Conservation (phyloP, 306 rosid species). For the Astragalus glycyphyllos region DNA sequence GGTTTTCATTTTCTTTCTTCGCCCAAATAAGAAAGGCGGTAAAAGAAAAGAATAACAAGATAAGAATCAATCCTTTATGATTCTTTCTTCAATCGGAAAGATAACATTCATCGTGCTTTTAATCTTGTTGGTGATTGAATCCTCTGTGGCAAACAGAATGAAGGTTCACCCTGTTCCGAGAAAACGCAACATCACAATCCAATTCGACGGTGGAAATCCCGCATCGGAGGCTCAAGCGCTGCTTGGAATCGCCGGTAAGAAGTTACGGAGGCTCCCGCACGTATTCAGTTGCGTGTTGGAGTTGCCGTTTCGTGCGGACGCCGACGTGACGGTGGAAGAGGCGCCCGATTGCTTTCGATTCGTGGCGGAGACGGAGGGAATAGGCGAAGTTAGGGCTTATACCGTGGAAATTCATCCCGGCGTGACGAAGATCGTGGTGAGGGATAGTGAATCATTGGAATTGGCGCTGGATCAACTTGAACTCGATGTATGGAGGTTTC, state of each 20-base stretch:
- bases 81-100: conserved; percentile 44
- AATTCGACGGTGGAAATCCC: conserved; percentile 52
- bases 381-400: conserved; percentile 71
- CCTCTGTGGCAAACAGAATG: conserved; percentile 53
- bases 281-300: conserved; percentile 91
- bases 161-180: conserved; percentile 91
- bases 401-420: conserved; percentile 94
- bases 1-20: conserved; percentile 32
- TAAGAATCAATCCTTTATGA: conserved; percentile 58
- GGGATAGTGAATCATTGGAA: conserved; percentile 69
- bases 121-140: conserved; percentile 41
- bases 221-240: conserved; percentile 60
- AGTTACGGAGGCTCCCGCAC: conserved; percentile 89
- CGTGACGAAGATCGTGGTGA: conserved; percentile 85
- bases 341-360: conserved; percentile 85
- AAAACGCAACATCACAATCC: conserved; percentile 88
- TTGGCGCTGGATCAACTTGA: conserved; percentile 77
- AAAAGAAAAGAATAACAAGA: neutral
- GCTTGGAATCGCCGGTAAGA: conserved; percentile 64
- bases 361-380: conserved; percentile 66
- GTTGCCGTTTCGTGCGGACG: conserved; percentile 93
- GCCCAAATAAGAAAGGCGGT: neutral
- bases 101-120: neutral
- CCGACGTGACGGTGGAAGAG: conserved; percentile 80
- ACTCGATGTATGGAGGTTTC: conserved; percentile 94